These are phyloP conservation scores for Verbena officinalis DNA, from an alignment of 257 asterid genomes.

Conservation along the genomic window DNA sequence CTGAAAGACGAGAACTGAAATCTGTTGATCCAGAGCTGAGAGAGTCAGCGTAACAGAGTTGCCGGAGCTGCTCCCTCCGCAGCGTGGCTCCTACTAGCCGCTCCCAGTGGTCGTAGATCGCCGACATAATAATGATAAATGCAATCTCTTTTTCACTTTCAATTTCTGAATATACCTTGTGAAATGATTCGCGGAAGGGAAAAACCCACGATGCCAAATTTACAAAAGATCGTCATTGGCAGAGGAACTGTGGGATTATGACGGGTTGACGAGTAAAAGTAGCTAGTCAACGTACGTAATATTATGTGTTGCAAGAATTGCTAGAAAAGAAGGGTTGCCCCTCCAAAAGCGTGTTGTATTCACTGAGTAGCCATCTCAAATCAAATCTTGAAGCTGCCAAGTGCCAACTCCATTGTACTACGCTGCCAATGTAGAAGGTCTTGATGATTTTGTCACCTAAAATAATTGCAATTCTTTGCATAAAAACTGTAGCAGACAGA, in stretches of 20 bases:
- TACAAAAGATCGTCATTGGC: neutral
- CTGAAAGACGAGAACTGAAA: constrained; percentile 13
- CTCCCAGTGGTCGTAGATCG: constrained; percentile 31
- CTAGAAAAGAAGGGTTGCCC: too few species aligned
- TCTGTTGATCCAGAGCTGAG: constrained; percentile 23
- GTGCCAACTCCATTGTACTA: too few species aligned
- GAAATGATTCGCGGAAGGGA: neutral
- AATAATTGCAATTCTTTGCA: too few species aligned
- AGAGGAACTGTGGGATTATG: too few species aligned
- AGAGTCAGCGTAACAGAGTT: constrained; percentile 21
- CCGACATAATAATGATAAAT: constrained; percentile 1
- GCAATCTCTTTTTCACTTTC: neutral
- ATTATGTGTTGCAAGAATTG: too few species aligned
- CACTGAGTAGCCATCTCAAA: too few species aligned
- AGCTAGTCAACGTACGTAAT: too few species aligned
- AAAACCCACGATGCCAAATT: neutral
- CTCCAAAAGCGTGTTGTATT: too few species aligned
- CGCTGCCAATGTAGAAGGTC: too few species aligned
- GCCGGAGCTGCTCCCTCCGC: constrained; percentile 24
- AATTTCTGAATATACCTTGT: neutral
- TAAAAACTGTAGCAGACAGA: too few species aligned
- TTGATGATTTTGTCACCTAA: too few species aligned
- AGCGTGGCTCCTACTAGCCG: constrained; percentile 30
- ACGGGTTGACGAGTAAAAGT: neutral
- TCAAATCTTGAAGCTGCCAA: too few species aligned